Percentiles rank a stretch among this genome's conserved stretches.
These are phyloP conservation scores for Boletellus sp. DNA, from an alignment of 1,284 basidiomycete species.

Conservation along the genomic window DNA sequence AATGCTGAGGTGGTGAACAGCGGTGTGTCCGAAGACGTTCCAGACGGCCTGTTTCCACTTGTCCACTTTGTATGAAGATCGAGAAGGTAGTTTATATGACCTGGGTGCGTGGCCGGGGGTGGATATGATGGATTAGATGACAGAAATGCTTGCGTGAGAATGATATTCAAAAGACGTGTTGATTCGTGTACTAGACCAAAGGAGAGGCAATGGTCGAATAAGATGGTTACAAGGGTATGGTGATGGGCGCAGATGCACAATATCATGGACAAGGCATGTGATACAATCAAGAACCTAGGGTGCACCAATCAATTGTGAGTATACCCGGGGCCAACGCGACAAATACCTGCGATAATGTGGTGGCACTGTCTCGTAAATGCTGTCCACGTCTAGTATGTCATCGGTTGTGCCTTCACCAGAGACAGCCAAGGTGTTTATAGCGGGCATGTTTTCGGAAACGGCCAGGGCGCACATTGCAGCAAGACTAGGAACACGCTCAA, in stretches of 20 bases:
- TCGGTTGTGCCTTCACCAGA: slow-evolving; percentile 25
- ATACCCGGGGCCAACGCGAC: not conserved
- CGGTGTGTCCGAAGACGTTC: not conserved
- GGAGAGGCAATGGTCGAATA: slow-evolving; percentile 47
- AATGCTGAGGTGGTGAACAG: slow-evolving; percentile 30
- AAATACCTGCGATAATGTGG: slow-evolving; percentile 46
- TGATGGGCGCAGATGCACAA: slow-evolving; percentile 43
- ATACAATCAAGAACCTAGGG: slow-evolving; percentile 43
- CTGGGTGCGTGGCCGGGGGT: slow-evolving; percentile 38
- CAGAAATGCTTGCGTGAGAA: slow-evolving; percentile 34
- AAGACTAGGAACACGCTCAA: slow-evolving; percentile 35
- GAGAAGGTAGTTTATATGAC: slow-evolving; percentile 41
- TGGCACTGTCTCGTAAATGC: slow-evolving; percentile 51
- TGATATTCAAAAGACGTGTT: slow-evolving; percentile 39
- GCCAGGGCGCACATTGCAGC: slow-evolving; percentile 47
- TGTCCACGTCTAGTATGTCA: slow-evolving; percentile 35
- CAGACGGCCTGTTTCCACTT: slow-evolving; percentile 5
- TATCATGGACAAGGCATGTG: slow-evolving; percentile 50
- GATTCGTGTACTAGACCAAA: slow-evolving; percentile 43
- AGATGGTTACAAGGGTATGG: slow-evolving; percentile 42
- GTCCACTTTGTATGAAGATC: slow-evolving; percentile 36
- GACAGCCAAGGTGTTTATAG: slow-evolving; percentile 13
- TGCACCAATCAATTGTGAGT: slow-evolving; percentile 5
- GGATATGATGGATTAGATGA: slow-evolving; percentile 15
- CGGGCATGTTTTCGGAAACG: slow-evolving; percentile 45